These are phyloP conservation scores for Saposhnikovia divaricata DNA, from an alignment of 129 eudicot genomes.

Conservation along the genomic window DNA sequence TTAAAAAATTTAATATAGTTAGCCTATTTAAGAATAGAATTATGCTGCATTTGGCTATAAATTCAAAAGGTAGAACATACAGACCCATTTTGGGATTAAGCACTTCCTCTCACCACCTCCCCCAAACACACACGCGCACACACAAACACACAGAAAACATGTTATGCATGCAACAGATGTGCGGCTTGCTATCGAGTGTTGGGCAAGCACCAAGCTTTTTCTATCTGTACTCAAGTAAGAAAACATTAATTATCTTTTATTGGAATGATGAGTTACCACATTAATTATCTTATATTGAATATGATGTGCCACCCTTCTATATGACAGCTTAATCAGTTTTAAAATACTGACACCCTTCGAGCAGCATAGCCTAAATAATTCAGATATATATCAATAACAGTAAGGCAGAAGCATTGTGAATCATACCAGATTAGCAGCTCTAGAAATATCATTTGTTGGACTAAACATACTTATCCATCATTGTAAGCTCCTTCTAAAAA, in stretches of 20 bases:
- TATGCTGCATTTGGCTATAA: background rate
- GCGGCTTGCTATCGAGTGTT: background rate
- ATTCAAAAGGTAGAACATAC: background rate
- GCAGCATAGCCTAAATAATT: background rate
- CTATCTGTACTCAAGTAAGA: background rate
- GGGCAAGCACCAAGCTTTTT: background rate
- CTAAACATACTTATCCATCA: background rate
- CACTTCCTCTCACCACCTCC: background rate
- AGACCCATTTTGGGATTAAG: background rate
- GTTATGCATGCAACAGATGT: background rate
- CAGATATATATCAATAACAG: background rate
- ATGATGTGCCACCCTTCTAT: background rate
- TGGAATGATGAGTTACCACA: background rate
- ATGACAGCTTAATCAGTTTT: background rate
- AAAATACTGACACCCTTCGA: background rate
- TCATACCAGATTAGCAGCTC: background rate
- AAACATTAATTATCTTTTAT: background rate
- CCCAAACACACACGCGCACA: background rate
- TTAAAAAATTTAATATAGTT: background rate
- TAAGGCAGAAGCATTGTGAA: background rate
- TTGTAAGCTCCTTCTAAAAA: background rate
- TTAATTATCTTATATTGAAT: background rate
- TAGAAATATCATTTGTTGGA: background rate
- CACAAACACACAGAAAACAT: background rate
- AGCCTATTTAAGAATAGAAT: background rate